Percentiles rank a stretch among this genome's conserved stretches.
These are phyloP conservation scores for Udeniomyces megalosporus DNA, from an alignment of 768 basidiomycete species.

Conservation along the genomic window DNA sequence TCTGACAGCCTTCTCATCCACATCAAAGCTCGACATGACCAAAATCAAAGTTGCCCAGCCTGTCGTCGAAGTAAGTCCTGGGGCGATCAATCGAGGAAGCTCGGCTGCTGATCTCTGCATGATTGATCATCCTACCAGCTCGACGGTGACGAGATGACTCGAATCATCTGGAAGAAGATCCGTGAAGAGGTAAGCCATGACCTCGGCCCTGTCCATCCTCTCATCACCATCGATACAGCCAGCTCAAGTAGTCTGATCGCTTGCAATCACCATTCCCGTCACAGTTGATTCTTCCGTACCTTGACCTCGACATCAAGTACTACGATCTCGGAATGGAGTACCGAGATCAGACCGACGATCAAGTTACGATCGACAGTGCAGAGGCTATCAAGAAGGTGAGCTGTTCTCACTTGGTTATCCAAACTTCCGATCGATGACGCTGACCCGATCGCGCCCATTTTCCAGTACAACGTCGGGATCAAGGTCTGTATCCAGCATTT, in stretches of 20 bases:
- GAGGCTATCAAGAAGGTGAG: constrained; percentile 64
- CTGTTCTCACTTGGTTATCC: not conserved
- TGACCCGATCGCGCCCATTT: not conserved
- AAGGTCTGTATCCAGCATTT: no score
- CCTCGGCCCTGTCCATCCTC: not conserved
- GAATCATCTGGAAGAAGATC: constrained; percentile 98
- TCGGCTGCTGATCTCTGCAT: no score
- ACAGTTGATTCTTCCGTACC: constrained; percentile 85
- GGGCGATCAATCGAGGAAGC: no score
- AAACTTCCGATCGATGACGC: not conserved
- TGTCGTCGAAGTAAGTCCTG: no score
- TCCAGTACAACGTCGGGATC: constrained; percentile 72
- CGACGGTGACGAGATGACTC: constrained; percentile 97
- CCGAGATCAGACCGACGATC: constrained; percentile 83
- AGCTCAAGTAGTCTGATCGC: no score
- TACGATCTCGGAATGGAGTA: constrained; percentile 90
- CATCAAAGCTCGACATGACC: not conserved
- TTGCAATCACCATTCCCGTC: not conserved
- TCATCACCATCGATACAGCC: not conserved
- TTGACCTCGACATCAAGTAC: constrained; percentile 94
- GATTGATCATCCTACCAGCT: no score
- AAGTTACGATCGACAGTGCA: constrained; percentile 82
- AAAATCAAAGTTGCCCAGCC: constrained; percentile 7
- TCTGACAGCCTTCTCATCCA: not conserved
- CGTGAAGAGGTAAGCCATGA: constrained; percentile 58